Evolutionary conservation across 2,329 filamentous ascomycete genomes (phyloP), one percentile per base, ranked within the genome.

Genomic region (Lomentospora prolificans): DNA sequence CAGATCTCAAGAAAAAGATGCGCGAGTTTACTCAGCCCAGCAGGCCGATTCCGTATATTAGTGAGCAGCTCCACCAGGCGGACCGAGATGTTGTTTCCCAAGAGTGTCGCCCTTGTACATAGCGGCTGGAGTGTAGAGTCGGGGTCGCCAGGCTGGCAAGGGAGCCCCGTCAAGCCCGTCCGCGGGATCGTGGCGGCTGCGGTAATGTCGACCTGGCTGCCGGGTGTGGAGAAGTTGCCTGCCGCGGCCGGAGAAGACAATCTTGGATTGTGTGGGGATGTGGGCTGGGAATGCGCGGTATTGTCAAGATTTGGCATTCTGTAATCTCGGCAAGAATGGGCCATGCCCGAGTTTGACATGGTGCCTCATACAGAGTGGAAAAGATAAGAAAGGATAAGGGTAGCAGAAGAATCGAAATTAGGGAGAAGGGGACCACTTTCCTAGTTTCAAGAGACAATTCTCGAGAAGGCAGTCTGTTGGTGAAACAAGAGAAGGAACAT

Each of bases 1-100:
- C 80, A 85, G 4, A 82, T 80, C 56, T 87, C 83, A 57, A 89
- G 75, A 63, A 87, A 86, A 60, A 85, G 82, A 59, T 78, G 76
- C 8, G 84, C 82, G 19, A 88, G 74, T 25, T 74, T 70, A 57
- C 79, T 76, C 65, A 85, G 81, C 30, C 79, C 78, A 53, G 75
- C 69, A 0, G 78, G 77, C 33, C 77, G 73, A 33, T 72, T 64
- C 61, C 75, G 69, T 57, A 76, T 74, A 3, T 77, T 75, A 55
- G 77, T 79, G 22, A 85, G 72, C 59, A 83, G 85, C 65, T 86
- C 82, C 41, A 85, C 74, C 72, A 85, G 80, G 60, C 77, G 80
- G 50, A 85, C 78, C 0, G 84, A 80, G 60, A 87, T 84, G 59
- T 75, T 77, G 65, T 86, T 84, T 57, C 81, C 81, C 25, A 82